Percentiles rank a stretch among this genome's conserved stretches.
phyloP scores from a whole-genome alignment of 176 grass and related monocot genomes.

The Hsuehochloa calcarea region DNA sequence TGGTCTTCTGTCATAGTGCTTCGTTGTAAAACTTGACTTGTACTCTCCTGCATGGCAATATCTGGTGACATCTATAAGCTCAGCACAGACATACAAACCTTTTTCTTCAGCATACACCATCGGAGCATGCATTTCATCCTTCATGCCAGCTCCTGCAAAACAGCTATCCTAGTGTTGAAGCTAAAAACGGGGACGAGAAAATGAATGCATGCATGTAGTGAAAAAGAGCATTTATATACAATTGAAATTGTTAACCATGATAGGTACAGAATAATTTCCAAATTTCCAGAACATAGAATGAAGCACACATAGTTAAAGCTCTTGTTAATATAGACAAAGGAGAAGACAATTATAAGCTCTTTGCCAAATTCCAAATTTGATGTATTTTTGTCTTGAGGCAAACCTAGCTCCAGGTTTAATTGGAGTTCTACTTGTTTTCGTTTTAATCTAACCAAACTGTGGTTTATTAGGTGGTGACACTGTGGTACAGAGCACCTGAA shows the following conservation, averaged over 20 bases:
- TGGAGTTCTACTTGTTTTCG: not conserved
- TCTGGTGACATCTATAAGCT: not conserved
- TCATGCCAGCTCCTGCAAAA: not conserved
- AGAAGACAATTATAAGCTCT: not conserved
- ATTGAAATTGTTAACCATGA: not conserved
- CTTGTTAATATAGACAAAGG: not conserved
- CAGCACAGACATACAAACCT: not conserved
- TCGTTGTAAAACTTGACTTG: not conserved
- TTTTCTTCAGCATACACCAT: not conserved
- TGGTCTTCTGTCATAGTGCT: not conserved
- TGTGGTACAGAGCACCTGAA: slow-evolving; percentile 97
- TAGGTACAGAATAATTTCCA: not conserved
- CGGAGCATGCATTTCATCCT: not conserved
- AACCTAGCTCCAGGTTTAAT: not conserved
- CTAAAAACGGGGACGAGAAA: not conserved
- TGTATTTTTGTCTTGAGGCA: not conserved
- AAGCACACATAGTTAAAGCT: not conserved
- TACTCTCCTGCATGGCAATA: not conserved
- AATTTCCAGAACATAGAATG: not conserved
- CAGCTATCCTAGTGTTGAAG: not conserved
- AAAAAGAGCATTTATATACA: not conserved
- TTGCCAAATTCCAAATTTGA: not conserved
- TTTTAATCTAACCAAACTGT: slow-evolving; percentile 14
- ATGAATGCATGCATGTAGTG: not conserved
- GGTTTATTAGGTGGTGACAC: slow-evolving; percentile 74